phyloP scores from a whole-genome alignment of 2,329 filamentous ascomycete genomes.

The Colletotrichum karsti region DNA sequence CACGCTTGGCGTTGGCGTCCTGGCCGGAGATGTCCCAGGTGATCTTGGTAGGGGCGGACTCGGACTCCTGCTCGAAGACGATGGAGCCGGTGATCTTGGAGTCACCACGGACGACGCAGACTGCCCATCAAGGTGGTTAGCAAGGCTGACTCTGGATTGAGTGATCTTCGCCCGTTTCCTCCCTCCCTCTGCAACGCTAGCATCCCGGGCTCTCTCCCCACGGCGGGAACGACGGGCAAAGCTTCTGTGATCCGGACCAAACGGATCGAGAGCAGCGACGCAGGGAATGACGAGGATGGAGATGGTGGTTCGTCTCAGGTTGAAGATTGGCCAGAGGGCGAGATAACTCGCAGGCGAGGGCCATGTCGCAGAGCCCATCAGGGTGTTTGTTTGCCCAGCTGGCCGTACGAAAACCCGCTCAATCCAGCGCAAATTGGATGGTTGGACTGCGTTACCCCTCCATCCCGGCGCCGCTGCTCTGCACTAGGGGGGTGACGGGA shows the following conservation, averaged over 20 bases:
- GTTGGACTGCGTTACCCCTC: slow-evolving; percentile 38
- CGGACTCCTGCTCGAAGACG: slow-evolving; percentile 90
- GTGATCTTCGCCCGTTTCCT: slow-evolving; percentile 30
- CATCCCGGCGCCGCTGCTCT: slow-evolving; percentile 25
- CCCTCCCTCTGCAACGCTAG: background rate
- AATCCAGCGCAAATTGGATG: slow-evolving; percentile 56
- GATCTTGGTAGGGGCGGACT: slow-evolving; percentile 84
- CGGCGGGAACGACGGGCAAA: slow-evolving; percentile 19
- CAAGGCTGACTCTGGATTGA: slow-evolving; percentile 18
- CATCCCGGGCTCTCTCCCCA: slow-evolving; percentile 13
- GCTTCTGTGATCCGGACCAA: background rate
- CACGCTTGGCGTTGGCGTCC: slow-evolving; percentile 94
- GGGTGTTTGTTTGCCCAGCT: slow-evolving; percentile 37
- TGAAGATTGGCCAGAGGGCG: slow-evolving; percentile 24
- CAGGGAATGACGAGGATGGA: slow-evolving; percentile 12
- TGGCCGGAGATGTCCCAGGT: slow-evolving; percentile 92
- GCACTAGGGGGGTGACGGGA: slow-evolving; percentile 7
- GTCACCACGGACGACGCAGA: slow-evolving; percentile 97
- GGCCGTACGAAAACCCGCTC: slow-evolving; percentile 61
- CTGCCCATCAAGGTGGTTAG: slow-evolving; percentile 54
- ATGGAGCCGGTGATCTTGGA: slow-evolving; percentile 94
- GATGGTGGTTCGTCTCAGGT: background rate
- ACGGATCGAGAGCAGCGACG: slow-evolving; percentile 5
- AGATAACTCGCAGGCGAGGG: slow-evolving; percentile 1
- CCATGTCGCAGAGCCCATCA: slow-evolving; percentile 37